Base-by-base conservation (phyloP, 306 rosid species). In the Vigna mungo region DNA sequence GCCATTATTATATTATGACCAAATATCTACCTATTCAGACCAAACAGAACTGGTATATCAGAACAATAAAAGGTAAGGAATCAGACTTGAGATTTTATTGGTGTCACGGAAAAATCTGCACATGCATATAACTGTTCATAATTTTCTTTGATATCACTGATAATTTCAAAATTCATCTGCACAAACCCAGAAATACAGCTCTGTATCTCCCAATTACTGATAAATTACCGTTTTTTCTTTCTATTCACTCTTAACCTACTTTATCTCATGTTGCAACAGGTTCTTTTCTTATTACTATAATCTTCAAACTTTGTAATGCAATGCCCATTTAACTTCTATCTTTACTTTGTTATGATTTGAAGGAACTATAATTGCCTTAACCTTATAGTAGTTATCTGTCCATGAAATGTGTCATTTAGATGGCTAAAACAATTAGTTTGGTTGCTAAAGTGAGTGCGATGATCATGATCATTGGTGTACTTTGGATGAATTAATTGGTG, bases 291-390 rank as follows among this genome's bases (percentile, higher is more conserved):
- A 20, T 61, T 61, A 7, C 61, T 20, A 47, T 60, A 25, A 20
- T 21, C 36, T 75, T 34, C 64, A 75, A 58, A 80, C 32, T 56
- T 37, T 7, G 41, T 36, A 36, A 12, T 56, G 80, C 17, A 58
- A 68, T 36, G 76, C 18, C 56, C 46, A 74, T 32, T 69, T 59
- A 69, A 41, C 17, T 69, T 63, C 52, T 69, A 69, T 47, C 14
- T 58, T 68, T 51, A 46, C 49, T 15, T 34, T 21, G 21, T 34
- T 30, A 16, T 53, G 36, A 66, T 48, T 32, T 78, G 77, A 36
- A 69, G 53, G 71, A 70, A 16, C 77, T 60, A 48, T 21, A 36
- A 60, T 36, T 34, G 60, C 52, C 49, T 51, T 62, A 62, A 71
- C 25, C 30, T 36, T 4, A 21, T 21, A 23, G 13, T 62, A 23